Conservation (phyloP, 495 filamentous ascomycete genomes). For the Trichoderma virens region DNA sequence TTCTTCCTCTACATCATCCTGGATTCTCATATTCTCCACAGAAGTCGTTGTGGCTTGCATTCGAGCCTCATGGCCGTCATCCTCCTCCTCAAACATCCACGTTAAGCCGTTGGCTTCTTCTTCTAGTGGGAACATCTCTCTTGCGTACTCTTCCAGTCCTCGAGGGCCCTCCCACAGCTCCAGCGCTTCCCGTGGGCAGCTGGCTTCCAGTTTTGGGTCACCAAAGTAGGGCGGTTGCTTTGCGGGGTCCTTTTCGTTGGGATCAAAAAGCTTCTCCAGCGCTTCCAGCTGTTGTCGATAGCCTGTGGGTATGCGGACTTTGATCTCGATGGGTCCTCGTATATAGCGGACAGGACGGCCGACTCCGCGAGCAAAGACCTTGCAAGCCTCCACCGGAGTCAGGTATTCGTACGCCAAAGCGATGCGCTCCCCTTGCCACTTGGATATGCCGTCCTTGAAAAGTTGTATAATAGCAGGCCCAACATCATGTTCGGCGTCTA, state of each 20-base stretch:
- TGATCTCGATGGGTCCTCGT: slow-evolving; percentile 70
- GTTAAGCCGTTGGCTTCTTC: slow-evolving; percentile 86
- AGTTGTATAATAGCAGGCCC: slow-evolving; percentile 92
- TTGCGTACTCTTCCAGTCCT: slow-evolving; percentile 89
- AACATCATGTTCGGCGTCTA: slow-evolving; percentile 95
- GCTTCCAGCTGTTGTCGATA: slow-evolving; percentile 85
- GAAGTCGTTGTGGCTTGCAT: slow-evolving; percentile 15
- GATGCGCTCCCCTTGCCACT: slow-evolving; percentile 90
- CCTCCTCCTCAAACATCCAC: slow-evolving; percentile 64
- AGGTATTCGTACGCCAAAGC: slow-evolving; percentile 88
- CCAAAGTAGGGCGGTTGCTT: slow-evolving; percentile 51
- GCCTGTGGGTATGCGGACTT: slow-evolving; percentile 76
- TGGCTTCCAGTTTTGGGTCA: slow-evolving; percentile 43
- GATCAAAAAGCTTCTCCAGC: slow-evolving; percentile 54
- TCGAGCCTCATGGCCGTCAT: slow-evolving; percentile 18
- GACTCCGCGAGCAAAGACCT: slow-evolving; percentile 69
- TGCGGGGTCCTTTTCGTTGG: slow-evolving; percentile 46
- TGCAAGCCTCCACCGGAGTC: slow-evolving; percentile 73
- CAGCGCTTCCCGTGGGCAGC: slow-evolving; percentile 61
- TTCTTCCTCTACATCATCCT: slow-evolving; percentile 14
- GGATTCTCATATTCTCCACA: slow-evolving; percentile 11
- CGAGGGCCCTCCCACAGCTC: slow-evolving; percentile 86
- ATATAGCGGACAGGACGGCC: slow-evolving; percentile 70
- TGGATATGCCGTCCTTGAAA: slow-evolving; percentile 82
- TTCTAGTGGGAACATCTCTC: slow-evolving; percentile 90